Base-by-base conservation (phyloP, 2,329 filamentous ascomycete genomes). In the Aspergillus amoenus region DNA sequence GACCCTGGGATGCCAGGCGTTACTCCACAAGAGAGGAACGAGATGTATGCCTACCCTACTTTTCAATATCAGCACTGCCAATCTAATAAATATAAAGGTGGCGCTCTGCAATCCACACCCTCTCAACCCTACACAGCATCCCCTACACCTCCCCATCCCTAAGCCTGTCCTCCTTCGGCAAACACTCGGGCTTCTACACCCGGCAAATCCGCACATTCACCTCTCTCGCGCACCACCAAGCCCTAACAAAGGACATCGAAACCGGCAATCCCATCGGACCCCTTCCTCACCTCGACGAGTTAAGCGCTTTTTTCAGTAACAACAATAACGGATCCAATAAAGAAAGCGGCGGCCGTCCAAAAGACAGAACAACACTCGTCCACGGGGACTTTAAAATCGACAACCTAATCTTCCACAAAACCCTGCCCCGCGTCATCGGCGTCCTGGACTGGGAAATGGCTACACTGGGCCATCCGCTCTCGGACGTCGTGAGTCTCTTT, bases 381-480 rank as follows among this genome's bases (percentile, higher is more conserved):
- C 94, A 97, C 70, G 94, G 94, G 37, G 94, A 99, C 74, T 99
- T 93, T 80, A 99, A 97, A 80, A 96, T 93, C 68, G 90, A 94
- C 73, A 94, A 94, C 67, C 73, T 93, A 63, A 86, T 94, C 41
- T 99, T 96, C 73, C 91, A 97, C 78, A 89, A 90, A 76, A 93
- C 90, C 0, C 89, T 93, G 72, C 86, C 93, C 4, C 81, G 87
- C 52, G 93, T 97, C 12, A 93, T 97, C 74, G 94, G 93, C 4
- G 92, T 97, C 54, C 78, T 97, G 5, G 94, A 99, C 77, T 97
- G 93, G 93, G 94, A 97, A 79, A 96, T 99, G 91, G 92, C 91
- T 34, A 97, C 94, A 0, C 88, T 97, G 54, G 94, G 94, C n/a
- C 93, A 99, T 73, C 94, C 94, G 1, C 83, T 97, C 21, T 93